These are phyloP conservation scores for Fusarium musae DNA, from an alignment of 2,329 filamentous ascomycete species.

Conservation along the genomic window DNA sequence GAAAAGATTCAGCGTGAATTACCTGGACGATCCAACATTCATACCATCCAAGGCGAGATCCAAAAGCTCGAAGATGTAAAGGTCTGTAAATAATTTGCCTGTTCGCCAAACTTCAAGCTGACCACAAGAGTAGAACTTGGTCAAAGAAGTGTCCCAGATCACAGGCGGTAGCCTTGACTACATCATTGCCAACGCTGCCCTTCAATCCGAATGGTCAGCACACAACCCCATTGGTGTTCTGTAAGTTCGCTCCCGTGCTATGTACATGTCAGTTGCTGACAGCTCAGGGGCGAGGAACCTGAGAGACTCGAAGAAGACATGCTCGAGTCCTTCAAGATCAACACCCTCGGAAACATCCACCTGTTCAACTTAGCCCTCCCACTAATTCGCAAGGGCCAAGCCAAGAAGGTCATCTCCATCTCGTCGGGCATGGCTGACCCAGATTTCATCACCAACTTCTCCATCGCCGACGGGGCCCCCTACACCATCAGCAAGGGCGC, in stretches of 20 bases:
- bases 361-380: conserved; percentile 65
- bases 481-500: conserved; percentile 65
- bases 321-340: conserved; percentile 53
- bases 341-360: conserved; percentile 64
- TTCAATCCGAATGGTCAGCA: conserved; percentile 45
- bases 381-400: conserved; percentile 59
- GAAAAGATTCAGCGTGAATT: conserved; percentile 49
- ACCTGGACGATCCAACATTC: conserved; percentile 41
- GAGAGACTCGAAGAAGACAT: conserved; percentile 30
- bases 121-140: neutral
- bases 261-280: no score
- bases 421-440: conserved; percentile 60
- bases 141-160: conserved; percentile 47
- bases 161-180: conserved; percentile 59
- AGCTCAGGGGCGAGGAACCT: conserved; percentile 22
- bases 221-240: conserved; percentile 21
- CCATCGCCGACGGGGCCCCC: conserved; percentile 48
- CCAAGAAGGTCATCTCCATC: conserved; percentile 66
- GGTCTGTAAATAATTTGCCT: neutral
- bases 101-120: no score
- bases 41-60: conserved; percentile 29
- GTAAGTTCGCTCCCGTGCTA: neutral
- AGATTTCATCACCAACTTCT: conserved; percentile 52
- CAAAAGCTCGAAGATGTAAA: conserved; percentile 8
- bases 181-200: conserved; percentile 62